Base-by-base conservation (phyloP, 225 moss, liverwort and hornwort genomes). In the Physcomitrellopsis africana region DNA sequence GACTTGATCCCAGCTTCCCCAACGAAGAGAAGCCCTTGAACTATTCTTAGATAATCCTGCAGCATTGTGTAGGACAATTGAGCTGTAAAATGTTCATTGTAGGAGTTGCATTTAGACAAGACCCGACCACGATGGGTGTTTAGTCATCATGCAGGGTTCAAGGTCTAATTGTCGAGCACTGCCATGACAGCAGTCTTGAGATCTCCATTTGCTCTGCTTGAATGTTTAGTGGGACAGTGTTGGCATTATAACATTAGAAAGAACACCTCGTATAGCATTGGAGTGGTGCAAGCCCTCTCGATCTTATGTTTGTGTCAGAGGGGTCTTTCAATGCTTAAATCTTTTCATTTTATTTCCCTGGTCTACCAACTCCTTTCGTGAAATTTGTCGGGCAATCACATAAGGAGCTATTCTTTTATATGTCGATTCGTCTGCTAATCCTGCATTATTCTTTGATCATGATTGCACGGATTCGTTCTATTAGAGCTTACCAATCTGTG, bases 1-100 rank as follows among this genome's bases (percentile, higher is more conserved):
- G 83, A 86, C 45, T 58, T 81, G 56, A 63, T 81, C 63, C 83
- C 85, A 46, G 67, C 87, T 23, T 81, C 84, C 18, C 81, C 81
- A 2, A 77, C 85, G 8, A 63, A 68, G 27, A 81, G 67, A 75
- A 77, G 85, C 53, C 85, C 87, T 55, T 85, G 80, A 82, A 18
- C 14, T 18, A 18, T 56, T 57, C 59, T 76, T 69, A 60, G 22
- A 65, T 53, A 47, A 46, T 70, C 68, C 66, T 75, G 66, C 76
- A 78, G 75, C 75, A 75, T 74, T 82, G 60, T 77, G 69, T 73
- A 85, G 76, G 72, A 59, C 57, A 69, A 53, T 16, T 56, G 43
- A 63, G 73, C 65, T 86, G 83, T 80, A 86, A 74, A 77, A 80
- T 86, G 81, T 81, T 75, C 71, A 77, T 60, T 46, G 27, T 68